A percentile compares a stretch with the other conserved stretches of the same genome.
phyloP scores from a whole-genome alignment of 306 rosid species.

The Citrullus colocynthis region DNA sequence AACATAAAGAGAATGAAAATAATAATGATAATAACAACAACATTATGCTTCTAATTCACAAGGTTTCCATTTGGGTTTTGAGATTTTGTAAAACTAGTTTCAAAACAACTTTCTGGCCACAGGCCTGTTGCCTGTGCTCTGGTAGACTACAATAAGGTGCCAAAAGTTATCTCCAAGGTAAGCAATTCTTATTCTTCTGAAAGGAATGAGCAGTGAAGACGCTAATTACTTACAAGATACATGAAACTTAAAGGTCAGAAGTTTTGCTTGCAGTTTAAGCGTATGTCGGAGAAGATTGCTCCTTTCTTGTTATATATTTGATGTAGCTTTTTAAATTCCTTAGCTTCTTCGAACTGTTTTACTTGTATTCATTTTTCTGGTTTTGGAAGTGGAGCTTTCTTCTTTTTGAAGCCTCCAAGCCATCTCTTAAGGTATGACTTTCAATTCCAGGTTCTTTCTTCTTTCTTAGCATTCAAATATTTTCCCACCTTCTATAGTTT shows the following conservation, averaged over 20 bases:
- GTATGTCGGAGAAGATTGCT: neutral
- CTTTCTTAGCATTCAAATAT: neutral
- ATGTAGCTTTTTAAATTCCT: neutral
- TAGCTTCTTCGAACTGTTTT: neutral
- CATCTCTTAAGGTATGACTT: neutral
- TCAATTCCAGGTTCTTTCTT: neutral
- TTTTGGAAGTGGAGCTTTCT: neutral
- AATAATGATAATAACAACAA: neutral
- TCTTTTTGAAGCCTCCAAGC: neutral
- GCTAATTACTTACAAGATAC: neutral
- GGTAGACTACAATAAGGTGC: neutral
- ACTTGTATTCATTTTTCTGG: neutral
- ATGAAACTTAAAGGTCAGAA: neutral
- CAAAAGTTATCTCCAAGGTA: neutral
- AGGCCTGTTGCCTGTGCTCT: neutral
- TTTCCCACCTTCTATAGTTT: neutral
- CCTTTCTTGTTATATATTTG: neutral
- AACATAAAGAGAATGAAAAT: neutral
- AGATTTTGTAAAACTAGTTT: no score
- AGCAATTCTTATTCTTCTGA: constrained; percentile 6
- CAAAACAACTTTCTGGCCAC: neutral
- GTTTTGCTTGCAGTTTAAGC: neutral
- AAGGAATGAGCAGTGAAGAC: neutral
- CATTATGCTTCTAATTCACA: neutral
- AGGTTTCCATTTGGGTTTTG: neutral